These are phyloP conservation scores for Puccinia horiana DNA, from an alignment of 1,284 basidiomycete genomes.

Conservation along the genomic window DNA sequence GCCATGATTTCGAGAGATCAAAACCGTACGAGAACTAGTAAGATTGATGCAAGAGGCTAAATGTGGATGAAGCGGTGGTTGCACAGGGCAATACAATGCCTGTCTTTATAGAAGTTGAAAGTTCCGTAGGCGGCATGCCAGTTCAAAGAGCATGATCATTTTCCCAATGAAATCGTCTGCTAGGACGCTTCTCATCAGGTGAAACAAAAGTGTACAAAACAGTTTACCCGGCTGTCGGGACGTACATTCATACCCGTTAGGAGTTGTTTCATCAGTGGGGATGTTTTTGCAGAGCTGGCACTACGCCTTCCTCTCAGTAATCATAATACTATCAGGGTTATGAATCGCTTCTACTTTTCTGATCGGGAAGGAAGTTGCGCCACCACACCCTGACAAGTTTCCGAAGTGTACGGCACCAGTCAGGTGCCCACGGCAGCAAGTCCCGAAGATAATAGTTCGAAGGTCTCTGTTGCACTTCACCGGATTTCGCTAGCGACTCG, in stretches of 20 bases:
- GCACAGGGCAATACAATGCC: no score
- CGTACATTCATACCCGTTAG: background rate
- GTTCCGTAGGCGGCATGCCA: no score
- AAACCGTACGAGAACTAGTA: no score
- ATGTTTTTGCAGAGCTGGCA: background rate
- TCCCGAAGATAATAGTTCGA: background rate
- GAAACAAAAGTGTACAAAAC: background rate
- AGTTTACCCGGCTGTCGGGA: background rate
- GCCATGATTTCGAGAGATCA: no score
- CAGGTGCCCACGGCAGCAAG: conserved; percentile 2
- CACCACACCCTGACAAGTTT: conserved; percentile 1
- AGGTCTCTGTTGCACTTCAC: background rate
- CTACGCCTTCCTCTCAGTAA: no score
- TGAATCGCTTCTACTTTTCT: background rate
- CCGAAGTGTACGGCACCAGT: background rate
- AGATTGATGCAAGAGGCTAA: no score
- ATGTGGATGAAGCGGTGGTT: no score
- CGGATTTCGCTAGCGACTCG: background rate
- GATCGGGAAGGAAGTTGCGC: background rate
- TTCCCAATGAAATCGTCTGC: background rate
- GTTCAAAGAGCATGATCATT: no score
- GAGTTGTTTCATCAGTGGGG: background rate
- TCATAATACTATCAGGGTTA: background rate
- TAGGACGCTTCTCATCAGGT: background rate
- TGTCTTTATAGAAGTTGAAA: no score